phyloP scores from a whole-genome alignment of 176 grass and related monocot species.

The Ensete glaucum region DNA sequence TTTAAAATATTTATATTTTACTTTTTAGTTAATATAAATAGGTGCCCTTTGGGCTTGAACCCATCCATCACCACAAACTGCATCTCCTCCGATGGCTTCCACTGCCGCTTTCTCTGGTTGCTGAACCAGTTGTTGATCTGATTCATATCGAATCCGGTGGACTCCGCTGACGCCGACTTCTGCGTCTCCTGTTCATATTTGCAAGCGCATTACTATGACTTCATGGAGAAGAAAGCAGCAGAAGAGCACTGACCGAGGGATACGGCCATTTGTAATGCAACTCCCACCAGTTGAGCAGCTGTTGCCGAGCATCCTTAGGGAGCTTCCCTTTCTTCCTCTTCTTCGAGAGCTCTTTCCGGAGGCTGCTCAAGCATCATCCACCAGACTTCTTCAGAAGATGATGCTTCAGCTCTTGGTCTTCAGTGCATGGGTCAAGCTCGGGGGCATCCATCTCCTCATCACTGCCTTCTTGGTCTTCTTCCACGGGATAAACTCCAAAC shows the following conservation, averaged over 20 bases:
- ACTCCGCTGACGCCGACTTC: constrained; percentile 68
- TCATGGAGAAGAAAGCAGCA: neutral
- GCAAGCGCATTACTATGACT: neutral
- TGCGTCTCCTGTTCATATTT: constrained; percentile 52
- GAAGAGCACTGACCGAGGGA: constrained; percentile 44
- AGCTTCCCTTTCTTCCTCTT: constrained; percentile 92
- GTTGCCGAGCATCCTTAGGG: constrained; percentile 67
- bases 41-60: constrained; percentile 33
- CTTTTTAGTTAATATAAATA: too few species aligned
- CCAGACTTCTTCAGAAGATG: constrained; percentile 79
- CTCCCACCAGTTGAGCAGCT: constrained; percentile 86
- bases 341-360: constrained; percentile 75
- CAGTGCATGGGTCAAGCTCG: constrained; percentile 26
- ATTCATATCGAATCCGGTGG: constrained; percentile 78
- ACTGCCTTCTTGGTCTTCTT: constrained; percentile 39
- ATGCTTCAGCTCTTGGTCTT: constrained; percentile 67
- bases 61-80: constrained; percentile 89
- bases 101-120: constrained; percentile 97
- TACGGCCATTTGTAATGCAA: constrained; percentile 81
- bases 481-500: constrained; percentile 30
- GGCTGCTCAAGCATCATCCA: constrained; percentile 72
- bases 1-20: too few species aligned
- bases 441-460: constrained; percentile 16
- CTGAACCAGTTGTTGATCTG: constrained; percentile 99
- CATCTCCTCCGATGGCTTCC: constrained; percentile 91